Evolutionary conservation across 495 filamentous ascomycete genomes (phyloP).

Genomic region (Hypomontagnella monticulosa): DNA sequence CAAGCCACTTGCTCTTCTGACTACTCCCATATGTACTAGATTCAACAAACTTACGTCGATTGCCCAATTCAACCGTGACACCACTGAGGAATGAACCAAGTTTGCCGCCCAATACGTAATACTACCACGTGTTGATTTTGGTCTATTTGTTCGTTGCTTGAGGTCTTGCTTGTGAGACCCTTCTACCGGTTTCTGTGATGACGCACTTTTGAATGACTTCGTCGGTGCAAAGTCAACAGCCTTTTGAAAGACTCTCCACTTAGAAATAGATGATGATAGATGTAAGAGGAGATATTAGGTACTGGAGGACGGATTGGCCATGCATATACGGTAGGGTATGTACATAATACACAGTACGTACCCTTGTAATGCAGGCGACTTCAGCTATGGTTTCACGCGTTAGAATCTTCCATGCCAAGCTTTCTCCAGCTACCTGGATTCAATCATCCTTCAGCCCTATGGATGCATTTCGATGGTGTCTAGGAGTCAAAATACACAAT

Average conservation of each 20-base stretch:
- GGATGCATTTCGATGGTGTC: not conserved
- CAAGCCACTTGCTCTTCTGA: conserved; percentile 26
- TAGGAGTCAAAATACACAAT: too few relatives aligned
- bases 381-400: not conserved
- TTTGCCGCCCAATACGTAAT: conserved; percentile 32
- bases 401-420: conserved; percentile 5
- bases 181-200: conserved; percentile 20
- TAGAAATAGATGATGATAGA: too few relatives aligned
- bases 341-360: not conserved
- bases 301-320: too few relatives aligned
- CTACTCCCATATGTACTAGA: not conserved
- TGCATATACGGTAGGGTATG: not conserved
- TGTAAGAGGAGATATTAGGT: too few relatives aligned
- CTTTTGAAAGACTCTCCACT: too few relatives aligned
- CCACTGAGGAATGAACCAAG: not conserved
- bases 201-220: conserved; percentile 13
- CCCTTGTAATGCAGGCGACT: too few relatives aligned
- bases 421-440: not conserved
- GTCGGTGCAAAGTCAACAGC: too few relatives aligned
- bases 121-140: not conserved
- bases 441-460: conserved; percentile 24
- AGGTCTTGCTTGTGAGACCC: not conserved
- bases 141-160: not conserved
- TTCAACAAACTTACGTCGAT: not conserved
- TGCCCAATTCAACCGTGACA: not conserved